Evolutionary conservation across 73 alveolate species (phyloP).

Genomic region (Durusdinium trenchii): DNA sequence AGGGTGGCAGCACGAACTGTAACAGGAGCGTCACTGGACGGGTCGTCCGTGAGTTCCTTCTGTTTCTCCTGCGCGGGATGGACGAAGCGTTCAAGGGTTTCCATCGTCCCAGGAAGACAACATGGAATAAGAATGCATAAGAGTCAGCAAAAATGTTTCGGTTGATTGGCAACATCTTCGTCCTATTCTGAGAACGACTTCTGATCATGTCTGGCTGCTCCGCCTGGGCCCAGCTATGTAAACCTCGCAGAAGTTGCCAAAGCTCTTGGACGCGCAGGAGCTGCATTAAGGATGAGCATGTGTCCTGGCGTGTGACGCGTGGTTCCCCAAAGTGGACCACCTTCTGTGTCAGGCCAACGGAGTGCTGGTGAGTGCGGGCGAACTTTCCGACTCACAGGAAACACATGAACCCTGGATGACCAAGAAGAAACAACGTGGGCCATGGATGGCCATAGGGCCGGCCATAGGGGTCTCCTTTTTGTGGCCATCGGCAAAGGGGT

Average conservation of each 20-base stretch:
- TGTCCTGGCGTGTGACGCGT: constrained; percentile 1
- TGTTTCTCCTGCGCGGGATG: constrained; percentile 36
- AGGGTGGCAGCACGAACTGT: constrained; percentile 89
- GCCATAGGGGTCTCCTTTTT: too few species aligned
- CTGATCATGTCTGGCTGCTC: background rate
- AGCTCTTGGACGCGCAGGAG: constrained; percentile 89
- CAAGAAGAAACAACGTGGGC: too few species aligned
- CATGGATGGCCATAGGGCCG: too few species aligned
- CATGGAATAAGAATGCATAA: background rate
- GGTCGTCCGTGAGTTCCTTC: constrained; percentile 80
- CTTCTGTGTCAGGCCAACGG: background rate
- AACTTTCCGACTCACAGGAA: too few species aligned
- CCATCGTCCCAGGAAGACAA: background rate
- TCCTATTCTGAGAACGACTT: too few species aligned
- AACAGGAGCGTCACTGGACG: constrained; percentile 16
- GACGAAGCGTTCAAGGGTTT: background rate
- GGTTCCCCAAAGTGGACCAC: background rate
- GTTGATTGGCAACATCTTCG: background rate
- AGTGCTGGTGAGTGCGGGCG: too few species aligned
- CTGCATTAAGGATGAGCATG: constrained; percentile 64
- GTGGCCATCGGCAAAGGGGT: too few species aligned
- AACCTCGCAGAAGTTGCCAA: constrained; percentile 84
- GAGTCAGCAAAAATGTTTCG: background rate
- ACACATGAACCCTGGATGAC: too few species aligned
- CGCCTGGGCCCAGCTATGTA: constrained; percentile 95